Base-by-base conservation (phyloP, 164 flowering plant genomes). In the Magnolia changhungtana region DNA sequence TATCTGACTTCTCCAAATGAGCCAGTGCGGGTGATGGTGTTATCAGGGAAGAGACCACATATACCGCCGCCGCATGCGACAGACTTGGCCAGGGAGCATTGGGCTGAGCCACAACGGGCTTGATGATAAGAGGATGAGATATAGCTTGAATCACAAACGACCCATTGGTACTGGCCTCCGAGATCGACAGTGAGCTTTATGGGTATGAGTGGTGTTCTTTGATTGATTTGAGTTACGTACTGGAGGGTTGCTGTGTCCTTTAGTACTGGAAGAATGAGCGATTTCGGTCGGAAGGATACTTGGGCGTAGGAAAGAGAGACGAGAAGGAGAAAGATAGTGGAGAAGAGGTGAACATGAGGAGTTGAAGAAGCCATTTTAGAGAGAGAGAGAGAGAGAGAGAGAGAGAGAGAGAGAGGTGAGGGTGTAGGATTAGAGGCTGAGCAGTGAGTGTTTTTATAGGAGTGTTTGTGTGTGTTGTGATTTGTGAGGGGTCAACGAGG, bases 231-330 rank as follows among this genome's bases (percentile, higher is more conserved):
- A 61, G 85, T 76, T 0, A 73, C n/a, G 64, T 83, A 85, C 64
- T 85, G 87, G 50, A 50, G 75, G 2, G 84, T 81, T 5, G 80
- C 71, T 6, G 82, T 67, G 65, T 85, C 81, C 73, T 85, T 85
- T 1, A 80, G 5, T 50, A 85, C 63, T 0, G 78, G 83, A 9
- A 81, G 78, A 59, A 84, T 74, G 10, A 82, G 83, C 0, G 83
- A 79, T 1, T 18, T 72, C 8, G 83, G 82, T 1, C 71, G 73
- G 74, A 45, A 68, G 61, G 84, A 65, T 18, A 8, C 1, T 16
- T 75, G 80, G 20, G 78, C 64, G 29, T 23, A 2, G 68, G 78
- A 50, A 27, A 69, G 71, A 23, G 72, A 61, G 21, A 31, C 0
- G 55, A 72, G 23, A 55, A 16, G 16, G 4, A 55, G 61, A 16